Conservation (phyloP, 257 asterid species). For the Fraxinus quadrangulata region DNA sequence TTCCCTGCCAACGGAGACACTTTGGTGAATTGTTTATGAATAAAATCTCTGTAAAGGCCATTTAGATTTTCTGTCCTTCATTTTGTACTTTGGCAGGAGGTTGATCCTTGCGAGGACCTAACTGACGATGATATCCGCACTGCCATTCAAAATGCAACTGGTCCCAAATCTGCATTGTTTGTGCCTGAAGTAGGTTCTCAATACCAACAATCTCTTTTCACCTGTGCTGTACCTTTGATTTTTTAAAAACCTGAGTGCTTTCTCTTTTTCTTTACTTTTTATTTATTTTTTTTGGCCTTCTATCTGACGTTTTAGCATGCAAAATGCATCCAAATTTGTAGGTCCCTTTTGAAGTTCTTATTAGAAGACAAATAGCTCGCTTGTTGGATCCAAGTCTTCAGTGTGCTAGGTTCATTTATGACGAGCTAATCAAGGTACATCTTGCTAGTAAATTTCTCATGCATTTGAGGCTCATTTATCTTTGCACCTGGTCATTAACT, state of each 20-base stretch:
- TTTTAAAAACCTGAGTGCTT: not conserved
- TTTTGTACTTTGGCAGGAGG: constrained; percentile 44
- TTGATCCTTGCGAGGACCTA: constrained; percentile 61
- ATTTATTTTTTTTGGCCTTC: not conserved
- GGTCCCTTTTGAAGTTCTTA: constrained; percentile 68
- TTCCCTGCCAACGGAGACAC: not conserved
- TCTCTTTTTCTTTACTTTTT: not conserved
- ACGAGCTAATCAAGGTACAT: constrained; percentile 54
- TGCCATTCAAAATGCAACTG: constrained; percentile 65
- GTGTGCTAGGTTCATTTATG: constrained; percentile 59
- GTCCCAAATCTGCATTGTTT: constrained; percentile 56
- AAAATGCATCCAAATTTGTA: constrained; percentile 21
- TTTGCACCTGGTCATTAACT: not conserved
- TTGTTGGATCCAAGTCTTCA: constrained; percentile 63
- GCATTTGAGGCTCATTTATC: not conserved
- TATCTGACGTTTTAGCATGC: not conserved
- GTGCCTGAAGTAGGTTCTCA: constrained; percentile 52
- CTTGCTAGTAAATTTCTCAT: not conserved
- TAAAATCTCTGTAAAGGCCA: not conserved
- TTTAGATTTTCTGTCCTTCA: not conserved
- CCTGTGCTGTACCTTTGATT: not conserved
- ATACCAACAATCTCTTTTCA: not conserved
- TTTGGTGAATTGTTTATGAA: not conserved
- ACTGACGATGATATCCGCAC: constrained; percentile 63
- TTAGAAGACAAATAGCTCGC: constrained; percentile 57